These are phyloP conservation scores for Linum lewisii DNA, from an alignment of 345 rosid species.

Conservation along the genomic window DNA sequence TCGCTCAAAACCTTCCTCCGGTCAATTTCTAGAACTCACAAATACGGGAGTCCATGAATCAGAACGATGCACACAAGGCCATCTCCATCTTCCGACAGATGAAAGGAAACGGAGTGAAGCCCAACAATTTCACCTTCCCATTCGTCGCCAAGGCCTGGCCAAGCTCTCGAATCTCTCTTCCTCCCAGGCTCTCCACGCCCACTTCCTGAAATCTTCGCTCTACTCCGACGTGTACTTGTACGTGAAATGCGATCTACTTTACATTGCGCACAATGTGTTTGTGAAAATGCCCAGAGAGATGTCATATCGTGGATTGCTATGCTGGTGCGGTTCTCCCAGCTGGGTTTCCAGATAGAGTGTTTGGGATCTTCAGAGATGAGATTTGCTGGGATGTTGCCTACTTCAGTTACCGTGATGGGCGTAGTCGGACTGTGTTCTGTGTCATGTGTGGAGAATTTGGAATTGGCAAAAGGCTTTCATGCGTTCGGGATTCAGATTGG, in stretches of 20 bases:
- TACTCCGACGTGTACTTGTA: constrained; percentile 34
- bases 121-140: constrained; percentile 51
- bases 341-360: constrained; percentile 23
- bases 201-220: constrained; percentile 39
- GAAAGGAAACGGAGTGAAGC: constrained; percentile 33
- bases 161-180: constrained; percentile 19
- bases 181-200: constrained; percentile 33
- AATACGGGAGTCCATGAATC: constrained; percentile 35
- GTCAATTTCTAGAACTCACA: constrained; percentile 31
- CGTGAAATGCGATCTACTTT: constrained; percentile 27
- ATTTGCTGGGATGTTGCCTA: constrained; percentile 26
- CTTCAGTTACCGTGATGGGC: constrained; percentile 46
- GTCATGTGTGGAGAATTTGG: constrained; percentile 23
- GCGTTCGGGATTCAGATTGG: constrained; percentile 43
- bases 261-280: constrained; percentile 32
- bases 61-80: constrained; percentile 25
- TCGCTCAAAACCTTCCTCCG: constrained; percentile 7
- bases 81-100: constrained; percentile 37
- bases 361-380: constrained; percentile 38
- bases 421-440: constrained; percentile 24
- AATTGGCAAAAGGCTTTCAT: constrained; percentile 32
- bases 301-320: constrained; percentile 51
- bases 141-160: constrained; percentile 59
- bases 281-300: constrained; percentile 49
- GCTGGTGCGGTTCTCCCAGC: constrained; percentile 39